phyloP scores from a whole-genome alignment of 768 basidiomycete genomes.

The Hericium erinaceus region DNA sequence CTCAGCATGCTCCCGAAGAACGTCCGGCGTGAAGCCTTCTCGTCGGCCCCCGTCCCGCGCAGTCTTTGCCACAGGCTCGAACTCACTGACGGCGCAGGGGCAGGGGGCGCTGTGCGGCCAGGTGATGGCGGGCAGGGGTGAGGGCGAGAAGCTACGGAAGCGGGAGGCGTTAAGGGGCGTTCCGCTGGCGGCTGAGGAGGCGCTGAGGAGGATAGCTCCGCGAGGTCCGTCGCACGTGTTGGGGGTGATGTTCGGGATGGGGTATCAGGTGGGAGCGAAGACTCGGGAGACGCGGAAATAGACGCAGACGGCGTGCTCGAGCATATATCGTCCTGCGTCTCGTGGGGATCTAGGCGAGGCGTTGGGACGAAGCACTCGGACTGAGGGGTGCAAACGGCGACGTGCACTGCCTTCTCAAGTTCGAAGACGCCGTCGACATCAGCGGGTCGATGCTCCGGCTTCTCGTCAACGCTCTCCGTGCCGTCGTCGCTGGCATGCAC shows the following conservation, averaged over 20 bases:
- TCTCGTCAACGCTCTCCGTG: not conserved
- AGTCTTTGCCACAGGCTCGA: not conserved
- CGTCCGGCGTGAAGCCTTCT: not conserved
- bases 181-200: not conserved
- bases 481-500: not conserved
- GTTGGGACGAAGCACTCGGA: no score
- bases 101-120: not conserved
- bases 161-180: not conserved
- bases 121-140: not conserved
- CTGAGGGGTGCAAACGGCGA: not conserved
- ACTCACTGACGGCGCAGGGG: not conserved
- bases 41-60: not conserved
- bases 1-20: not conserved
- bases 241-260: not conserved
- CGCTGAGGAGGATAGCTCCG: not conserved
- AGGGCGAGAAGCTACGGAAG: not conserved
- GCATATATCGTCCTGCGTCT: not conserved
- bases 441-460: not conserved
- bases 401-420: not conserved
- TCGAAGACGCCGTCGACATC: not conserved
- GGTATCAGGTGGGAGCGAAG: not conserved
- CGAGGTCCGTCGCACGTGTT: not conserved
- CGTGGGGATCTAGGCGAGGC: not conserved
- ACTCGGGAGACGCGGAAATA: not conserved
- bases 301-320: not conserved